Base-by-base conservation (phyloP, 169 alveolate genomes). In the Eimeria praecox region DNA sequence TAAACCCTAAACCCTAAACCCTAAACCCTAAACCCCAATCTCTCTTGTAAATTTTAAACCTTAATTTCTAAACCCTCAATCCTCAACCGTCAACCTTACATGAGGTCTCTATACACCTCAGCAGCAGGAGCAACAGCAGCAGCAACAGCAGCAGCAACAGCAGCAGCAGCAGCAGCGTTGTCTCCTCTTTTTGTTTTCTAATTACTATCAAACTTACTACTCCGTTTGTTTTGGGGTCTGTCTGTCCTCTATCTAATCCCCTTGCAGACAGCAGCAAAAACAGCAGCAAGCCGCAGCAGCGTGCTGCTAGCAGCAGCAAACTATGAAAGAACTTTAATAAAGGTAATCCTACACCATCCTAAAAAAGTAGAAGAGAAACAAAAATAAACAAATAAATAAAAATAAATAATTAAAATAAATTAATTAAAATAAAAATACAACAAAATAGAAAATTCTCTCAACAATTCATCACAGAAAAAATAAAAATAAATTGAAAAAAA, bases 1-100 rank as follows among this genome's bases (percentile, higher is more conserved):
- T 83, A 83, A 52, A 38, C 88, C 64, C 88, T 73, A 73, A 73
- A 73, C 85, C 52, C 85, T 73, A 73, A 73, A 73, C 85, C 85
- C 85, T 73, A 73, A 22, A 62, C 73, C 33, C 33, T 27, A 18
- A 27, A 56, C 66, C 66, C 83, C 33, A 27, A 71, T 30, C 83
- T 22, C 46, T 71, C 83, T 49, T 30, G 49, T 71, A 71, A 77
- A 35, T 35, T 33, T 35, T 77, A 77, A 42, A 40, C 87, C 24
- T 62, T 77, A 77, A 40, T 16, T 44, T 14, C 80, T 69, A n/a
- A 69, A 35, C 80, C 16, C 80, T 69, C 24, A 69, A 35, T 44
- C 80, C 80, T 35, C 24, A 69, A 69, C 80, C 80, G 22, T 35
- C 24, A n/a, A 69, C 80, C 44, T 20, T 69, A 35, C 0, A 64